These are phyloP conservation scores for Zasmidium cellare DNA, from an alignment of 2,329 filamentous ascomycete genomes.

Conservation along the genomic window DNA sequence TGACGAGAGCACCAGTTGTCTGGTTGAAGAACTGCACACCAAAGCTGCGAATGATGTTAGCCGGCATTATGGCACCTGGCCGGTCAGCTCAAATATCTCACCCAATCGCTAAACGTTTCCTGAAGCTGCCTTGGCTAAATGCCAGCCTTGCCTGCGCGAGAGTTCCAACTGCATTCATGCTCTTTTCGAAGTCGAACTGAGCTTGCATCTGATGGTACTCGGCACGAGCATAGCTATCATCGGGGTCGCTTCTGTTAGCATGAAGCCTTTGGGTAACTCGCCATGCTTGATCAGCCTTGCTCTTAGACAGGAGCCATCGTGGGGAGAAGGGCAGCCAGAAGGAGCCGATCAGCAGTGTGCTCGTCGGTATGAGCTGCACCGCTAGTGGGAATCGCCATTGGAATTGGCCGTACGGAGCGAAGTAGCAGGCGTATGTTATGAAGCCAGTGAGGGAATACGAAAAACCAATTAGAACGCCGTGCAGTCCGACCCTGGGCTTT, in stretches of 20 bases:
- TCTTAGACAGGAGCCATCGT: conserved; percentile 3
- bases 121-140: conserved; percentile 1
- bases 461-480: conserved; percentile 10
- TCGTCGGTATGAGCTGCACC: conserved; percentile 9
- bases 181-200: conserved; percentile 4
- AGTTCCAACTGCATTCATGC: not conserved
- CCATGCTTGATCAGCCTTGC: conserved; percentile 1
- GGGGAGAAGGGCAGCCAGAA: conserved; percentile 10
- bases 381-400: conserved; percentile 11
- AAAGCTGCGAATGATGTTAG: not conserved
- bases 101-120: conserved; percentile 3
- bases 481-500: conserved; percentile 2
- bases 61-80: not conserved
- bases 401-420: conserved; percentile 9
- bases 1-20: not conserved
- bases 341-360: conserved; percentile 4
- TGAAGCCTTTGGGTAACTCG: not conserved
- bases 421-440: conserved; percentile 11
- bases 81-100: not conserved
- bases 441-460: conserved; percentile 11
- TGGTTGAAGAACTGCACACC: not conserved
- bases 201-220: conserved; percentile 9
- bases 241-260: not conserved
- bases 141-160: not conserved
- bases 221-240: conserved; percentile 3